phyloP scores from a whole-genome alignment of 495 filamentous ascomycete genomes.

The Xylaria grammica region DNA sequence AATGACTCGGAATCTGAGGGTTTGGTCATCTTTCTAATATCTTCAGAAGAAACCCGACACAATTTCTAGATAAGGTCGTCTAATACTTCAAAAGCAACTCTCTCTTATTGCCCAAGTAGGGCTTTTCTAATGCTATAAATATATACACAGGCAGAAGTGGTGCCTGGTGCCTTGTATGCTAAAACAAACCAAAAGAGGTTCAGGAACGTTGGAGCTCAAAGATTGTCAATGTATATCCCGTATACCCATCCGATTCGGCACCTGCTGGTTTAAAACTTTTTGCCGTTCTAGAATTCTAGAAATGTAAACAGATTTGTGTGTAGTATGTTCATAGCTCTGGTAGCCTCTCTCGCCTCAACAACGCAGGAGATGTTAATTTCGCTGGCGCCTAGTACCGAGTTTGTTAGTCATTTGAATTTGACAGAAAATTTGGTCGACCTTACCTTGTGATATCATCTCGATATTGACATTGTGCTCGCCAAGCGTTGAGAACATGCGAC shows the following conservation, averaged over 20 bases:
- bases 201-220: neutral
- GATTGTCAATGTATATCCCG: neutral
- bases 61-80: too few species aligned
- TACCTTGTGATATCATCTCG: conserved; percentile 97
- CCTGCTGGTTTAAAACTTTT: neutral
- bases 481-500: conserved; percentile 86
- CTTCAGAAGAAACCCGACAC: too few species aligned
- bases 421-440: conserved; percentile 30
- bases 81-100: too few species aligned
- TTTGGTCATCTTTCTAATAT: neutral
- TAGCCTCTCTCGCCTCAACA: conserved; percentile 86
- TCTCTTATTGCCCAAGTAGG: too few species aligned
- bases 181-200: neutral
- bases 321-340: conserved; percentile 89
- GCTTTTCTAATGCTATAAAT: neutral
- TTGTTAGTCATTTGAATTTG: conserved; percentile 27
- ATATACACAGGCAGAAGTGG: too few species aligned
- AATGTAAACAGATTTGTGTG: conserved; percentile 89
- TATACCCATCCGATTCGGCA: neutral
- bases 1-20: too few species aligned
- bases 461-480: conserved; percentile 90
- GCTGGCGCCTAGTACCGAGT: conserved; percentile 72
- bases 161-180: too few species aligned
- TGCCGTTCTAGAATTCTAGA: conserved; percentile 45
- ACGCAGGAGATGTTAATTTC: conserved; percentile 99